Evolutionary conservation across 306 rosid genomes (phyloP).

Genomic region (Cajanus cajan): DNA sequence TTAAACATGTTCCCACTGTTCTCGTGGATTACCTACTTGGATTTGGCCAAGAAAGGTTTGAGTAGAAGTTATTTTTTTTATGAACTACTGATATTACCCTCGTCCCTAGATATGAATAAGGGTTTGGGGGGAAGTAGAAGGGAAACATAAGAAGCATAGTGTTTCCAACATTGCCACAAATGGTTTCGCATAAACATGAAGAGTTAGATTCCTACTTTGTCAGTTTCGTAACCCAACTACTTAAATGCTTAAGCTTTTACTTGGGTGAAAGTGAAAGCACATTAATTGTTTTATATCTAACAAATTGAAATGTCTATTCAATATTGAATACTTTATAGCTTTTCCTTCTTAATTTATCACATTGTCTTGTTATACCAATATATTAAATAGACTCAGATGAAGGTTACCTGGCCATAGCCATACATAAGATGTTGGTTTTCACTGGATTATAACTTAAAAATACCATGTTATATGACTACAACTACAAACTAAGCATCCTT

Average conservation of each 20-base stretch:
- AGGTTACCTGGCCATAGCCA: not conserved
- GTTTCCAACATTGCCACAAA: not conserved
- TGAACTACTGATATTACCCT: not conserved
- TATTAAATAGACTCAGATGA: not conserved
- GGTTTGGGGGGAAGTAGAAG: not conserved
- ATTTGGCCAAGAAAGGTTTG: conserved; percentile 5
- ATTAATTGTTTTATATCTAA: not conserved
- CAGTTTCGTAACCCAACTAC: too few species aligned
- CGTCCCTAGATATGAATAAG: not conserved
- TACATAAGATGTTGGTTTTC: not conserved
- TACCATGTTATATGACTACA: not conserved
- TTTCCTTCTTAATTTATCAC: not conserved
- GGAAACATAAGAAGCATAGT: not conserved
- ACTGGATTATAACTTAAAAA: not conserved
- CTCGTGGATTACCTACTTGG: not conserved
- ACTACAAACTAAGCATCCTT: not conserved
- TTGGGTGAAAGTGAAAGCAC: not conserved
- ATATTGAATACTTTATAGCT: not conserved
- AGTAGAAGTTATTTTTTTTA: not conserved
- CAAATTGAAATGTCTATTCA: not conserved
- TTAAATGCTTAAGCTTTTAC: not conserved
- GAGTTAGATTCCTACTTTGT: not conserved
- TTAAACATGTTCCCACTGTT: conserved; percentile 4
- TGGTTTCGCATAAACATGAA: not conserved
- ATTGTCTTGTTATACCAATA: not conserved